phyloP scores from a whole-genome alignment of 495 filamentous ascomycete species.

The Parathielavia appendiculata region DNA sequence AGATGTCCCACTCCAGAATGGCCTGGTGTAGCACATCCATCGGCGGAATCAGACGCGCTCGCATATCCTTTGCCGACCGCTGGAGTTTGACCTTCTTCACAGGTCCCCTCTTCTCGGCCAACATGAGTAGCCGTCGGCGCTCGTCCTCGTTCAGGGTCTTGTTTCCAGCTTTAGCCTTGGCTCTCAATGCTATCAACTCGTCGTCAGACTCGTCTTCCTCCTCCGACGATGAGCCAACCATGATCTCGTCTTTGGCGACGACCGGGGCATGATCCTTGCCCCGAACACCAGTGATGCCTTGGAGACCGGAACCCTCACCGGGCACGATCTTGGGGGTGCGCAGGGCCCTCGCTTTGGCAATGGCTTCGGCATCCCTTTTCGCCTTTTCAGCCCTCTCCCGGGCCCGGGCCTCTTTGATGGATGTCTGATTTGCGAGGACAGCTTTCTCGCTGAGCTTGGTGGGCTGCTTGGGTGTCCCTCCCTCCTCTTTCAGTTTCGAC shows the following conservation, averaged over 20 bases:
- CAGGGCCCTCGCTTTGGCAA: conserved; percentile 60
- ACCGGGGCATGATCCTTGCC: conserved; percentile 64
- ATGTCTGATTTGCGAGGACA: conserved; percentile 32
- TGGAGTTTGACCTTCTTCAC: conserved; percentile 73
- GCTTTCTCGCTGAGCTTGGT: conserved; percentile 38
- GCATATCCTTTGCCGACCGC: conserved; percentile 84
- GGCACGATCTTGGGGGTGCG: conserved; percentile 52
- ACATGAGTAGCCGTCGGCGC: conserved; percentile 45
- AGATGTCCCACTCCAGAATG: conserved; percentile 90
- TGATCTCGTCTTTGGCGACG: conserved; percentile 70
- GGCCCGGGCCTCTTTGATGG: conserved; percentile 64
- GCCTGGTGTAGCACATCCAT: conserved; percentile 77
- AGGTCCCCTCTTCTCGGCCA: conserved; percentile 53
- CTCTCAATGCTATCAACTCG: conserved; percentile 43
- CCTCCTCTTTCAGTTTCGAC: conserved; percentile 13
- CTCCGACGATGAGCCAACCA: conserved; percentile 82
- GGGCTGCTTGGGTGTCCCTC: conserved; percentile 19
- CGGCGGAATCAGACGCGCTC: conserved; percentile 84
- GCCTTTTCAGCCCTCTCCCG: conserved; percentile 69
- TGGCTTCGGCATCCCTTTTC: conserved; percentile 60
- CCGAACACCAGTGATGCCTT: conserved; percentile 62
- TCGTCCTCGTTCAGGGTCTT: conserved; percentile 48
- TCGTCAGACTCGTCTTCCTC: conserved; percentile 60
- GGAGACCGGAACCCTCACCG: conserved; percentile 73
- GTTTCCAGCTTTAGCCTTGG: conserved; percentile 36